These are phyloP conservation scores for Boechera stricta DNA, from an alignment of 345 rosid genomes.

Conservation along the genomic window DNA sequence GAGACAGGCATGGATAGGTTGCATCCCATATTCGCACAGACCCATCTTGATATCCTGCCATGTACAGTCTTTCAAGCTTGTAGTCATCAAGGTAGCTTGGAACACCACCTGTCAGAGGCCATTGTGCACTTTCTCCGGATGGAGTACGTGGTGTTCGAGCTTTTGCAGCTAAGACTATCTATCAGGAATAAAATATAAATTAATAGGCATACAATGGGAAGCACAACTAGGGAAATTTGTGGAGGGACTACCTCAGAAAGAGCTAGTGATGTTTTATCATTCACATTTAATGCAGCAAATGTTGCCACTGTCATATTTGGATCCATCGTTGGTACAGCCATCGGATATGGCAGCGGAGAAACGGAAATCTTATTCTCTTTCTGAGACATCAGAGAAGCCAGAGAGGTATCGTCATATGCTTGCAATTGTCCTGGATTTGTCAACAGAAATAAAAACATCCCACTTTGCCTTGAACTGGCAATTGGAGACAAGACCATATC, in stretches of 20 bases:
- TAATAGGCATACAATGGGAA: slow-evolving; percentile 31
- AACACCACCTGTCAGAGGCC: slow-evolving; percentile 90
- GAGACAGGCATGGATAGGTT: slow-evolving; percentile 66
- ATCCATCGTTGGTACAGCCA: slow-evolving; percentile 62
- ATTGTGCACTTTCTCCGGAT: slow-evolving; percentile 48
- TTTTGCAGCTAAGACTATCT: slow-evolving; percentile 69
- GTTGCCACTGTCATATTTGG: slow-evolving; percentile 67
- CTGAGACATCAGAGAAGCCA: slow-evolving; percentile 59
- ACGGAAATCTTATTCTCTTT: slow-evolving; percentile 52
- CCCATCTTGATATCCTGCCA: slow-evolving; percentile 90
- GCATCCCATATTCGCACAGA: slow-evolving; percentile 86
- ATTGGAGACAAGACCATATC: slow-evolving; percentile 77
- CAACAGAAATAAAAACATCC: slow-evolving; percentile 56
- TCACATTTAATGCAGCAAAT: slow-evolving; percentile 49
- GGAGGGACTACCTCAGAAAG: slow-evolving; percentile 63
- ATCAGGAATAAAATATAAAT: slow-evolving; percentile 44
- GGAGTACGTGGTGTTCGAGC: slow-evolving; percentile 49
- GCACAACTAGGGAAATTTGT: slow-evolving; percentile 17
- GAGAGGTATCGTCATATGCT: slow-evolving; percentile 61
- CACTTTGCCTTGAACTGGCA: slow-evolving; percentile 49
- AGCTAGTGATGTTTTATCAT: slow-evolving; percentile 51
- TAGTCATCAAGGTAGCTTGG: slow-evolving; percentile 60
- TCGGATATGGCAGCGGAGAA: slow-evolving; percentile 60
- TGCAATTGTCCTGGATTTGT: slow-evolving; percentile 81
- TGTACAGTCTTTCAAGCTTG: slow-evolving; percentile 68